These are phyloP conservation scores for Pyrrhoderma lamaoense DNA, from an alignment of 1,284 basidiomycete genomes.

Conservation along the genomic window DNA sequence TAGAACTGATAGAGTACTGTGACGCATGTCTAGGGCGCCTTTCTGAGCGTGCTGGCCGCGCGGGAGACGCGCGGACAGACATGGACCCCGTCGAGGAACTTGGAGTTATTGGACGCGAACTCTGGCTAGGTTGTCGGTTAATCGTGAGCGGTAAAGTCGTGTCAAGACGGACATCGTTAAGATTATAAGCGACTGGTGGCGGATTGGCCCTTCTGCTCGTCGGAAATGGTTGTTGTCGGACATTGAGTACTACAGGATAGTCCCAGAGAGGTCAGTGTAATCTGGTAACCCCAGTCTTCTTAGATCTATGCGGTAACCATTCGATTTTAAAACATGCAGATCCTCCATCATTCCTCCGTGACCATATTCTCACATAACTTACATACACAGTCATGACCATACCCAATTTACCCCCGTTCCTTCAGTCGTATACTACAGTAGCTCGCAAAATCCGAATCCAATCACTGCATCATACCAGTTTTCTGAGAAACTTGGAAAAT, in stretches of 20 bases:
- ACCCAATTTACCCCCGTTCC: constrained; percentile 4
- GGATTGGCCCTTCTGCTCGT: constrained; percentile 12
- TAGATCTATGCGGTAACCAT: background rate
- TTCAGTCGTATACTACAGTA: background rate
- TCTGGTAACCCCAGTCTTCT: background rate
- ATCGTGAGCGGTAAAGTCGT: constrained; percentile 19
- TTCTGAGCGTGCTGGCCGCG: constrained; percentile 22
- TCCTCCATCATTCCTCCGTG: background rate
- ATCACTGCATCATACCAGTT: background rate
- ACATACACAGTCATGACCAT: background rate
- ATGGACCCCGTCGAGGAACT: constrained; percentile 16
- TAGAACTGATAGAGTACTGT: constrained; percentile 16
- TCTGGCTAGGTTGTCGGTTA: constrained; percentile 8
- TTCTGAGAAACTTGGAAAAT: constrained; percentile 10
- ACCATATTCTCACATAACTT: background rate
- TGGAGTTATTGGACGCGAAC: constrained; percentile 19
- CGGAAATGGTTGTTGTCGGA: constrained; percentile 17
- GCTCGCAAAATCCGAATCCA: background rate
- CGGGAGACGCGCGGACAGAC: constrained; percentile 12
- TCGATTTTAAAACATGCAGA: background rate
- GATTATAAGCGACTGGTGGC: constrained; percentile 6
- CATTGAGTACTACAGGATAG: background rate
- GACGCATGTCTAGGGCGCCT: constrained; percentile 21
- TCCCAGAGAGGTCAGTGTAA: background rate
- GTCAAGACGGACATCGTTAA: constrained; percentile 9